phyloP scores from a whole-genome alignment of 441 rosid genomes.

The Gossypium gossypioides region DNA sequence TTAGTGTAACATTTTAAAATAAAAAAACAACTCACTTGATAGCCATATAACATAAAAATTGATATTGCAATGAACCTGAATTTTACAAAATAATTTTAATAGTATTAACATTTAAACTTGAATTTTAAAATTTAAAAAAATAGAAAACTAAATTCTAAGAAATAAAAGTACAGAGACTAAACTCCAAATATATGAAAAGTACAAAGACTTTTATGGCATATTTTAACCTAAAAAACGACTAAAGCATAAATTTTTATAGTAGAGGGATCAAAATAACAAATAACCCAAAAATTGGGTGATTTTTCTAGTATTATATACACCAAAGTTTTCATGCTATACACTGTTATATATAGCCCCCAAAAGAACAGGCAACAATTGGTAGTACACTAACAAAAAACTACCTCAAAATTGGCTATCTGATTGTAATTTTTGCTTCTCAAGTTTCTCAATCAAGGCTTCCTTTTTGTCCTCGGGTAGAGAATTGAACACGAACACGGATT shows the following conservation, averaged over 20 bases:
- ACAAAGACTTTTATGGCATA: too few species aligned
- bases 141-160: too few species aligned
- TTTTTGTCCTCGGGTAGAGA: slow-evolving; percentile 63
- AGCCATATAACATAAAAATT: too few species aligned
- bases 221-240: background rate
- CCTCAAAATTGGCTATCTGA: background rate
- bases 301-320: background rate
- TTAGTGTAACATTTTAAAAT: too few species aligned
- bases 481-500: slow-evolving; percentile 79
- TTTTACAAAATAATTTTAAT: too few species aligned
- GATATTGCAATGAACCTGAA: too few species aligned
- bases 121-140: too few species aligned
- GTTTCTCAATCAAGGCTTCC: slow-evolving; percentile 55
- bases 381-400: slow-evolving; percentile 4
- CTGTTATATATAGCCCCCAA: background rate
- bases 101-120: too few species aligned
- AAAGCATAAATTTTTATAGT: background rate
- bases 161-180: too few species aligned
- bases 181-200: too few species aligned
- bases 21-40: too few species aligned
- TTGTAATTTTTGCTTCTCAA: slow-evolving; percentile 39
- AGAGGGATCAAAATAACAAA: background rate
- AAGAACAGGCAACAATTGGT: slow-evolving; percentile 26
- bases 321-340: background rate
- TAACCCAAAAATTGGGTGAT: background rate